phyloP scores from a whole-genome alignment of 2,329 filamentous ascomycete species.

The Aureobasidium sp. region DNA sequence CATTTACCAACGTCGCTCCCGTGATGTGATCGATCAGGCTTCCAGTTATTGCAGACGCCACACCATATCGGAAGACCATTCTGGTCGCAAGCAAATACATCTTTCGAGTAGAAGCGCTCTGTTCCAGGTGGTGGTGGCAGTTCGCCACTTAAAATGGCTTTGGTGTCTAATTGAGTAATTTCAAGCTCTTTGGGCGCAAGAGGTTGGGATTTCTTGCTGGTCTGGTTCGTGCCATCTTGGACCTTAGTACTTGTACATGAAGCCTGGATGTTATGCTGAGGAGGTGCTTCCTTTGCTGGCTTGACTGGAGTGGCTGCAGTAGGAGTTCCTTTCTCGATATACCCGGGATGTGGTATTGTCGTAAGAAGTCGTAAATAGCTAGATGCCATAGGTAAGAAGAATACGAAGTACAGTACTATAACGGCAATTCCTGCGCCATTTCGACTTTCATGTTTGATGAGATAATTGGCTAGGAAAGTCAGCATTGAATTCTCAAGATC shows the following conservation, averaged over 20 bases:
- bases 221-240: constrained; percentile 12
- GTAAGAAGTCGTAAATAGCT: constrained; percentile 67
- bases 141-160: constrained; percentile 22
- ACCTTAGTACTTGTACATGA: constrained; percentile 21
- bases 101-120: constrained; percentile 71
- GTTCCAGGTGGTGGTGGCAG: constrained; percentile 58
- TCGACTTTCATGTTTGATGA: constrained; percentile 48
- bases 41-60: constrained; percentile 75
- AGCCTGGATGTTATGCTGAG: constrained; percentile 14
- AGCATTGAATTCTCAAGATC: background rate
- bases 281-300: constrained; percentile 16
- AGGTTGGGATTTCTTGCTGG: background rate
- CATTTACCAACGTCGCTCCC: constrained; percentile 76
- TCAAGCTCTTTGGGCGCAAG: background rate
- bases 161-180: constrained; percentile 22
- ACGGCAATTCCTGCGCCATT: constrained; percentile 59
- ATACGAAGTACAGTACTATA: constrained; percentile 63
- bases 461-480: constrained; percentile 56
- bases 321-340: constrained; percentile 54
- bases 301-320: constrained; percentile 30
- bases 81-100: constrained; percentile 75
- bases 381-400: constrained; percentile 59
- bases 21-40: constrained; percentile 81
- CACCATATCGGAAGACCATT: constrained; percentile 87
- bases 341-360: constrained; percentile 62